Evolutionary conservation across 2,329 filamentous ascomycete genomes (phyloP), one percentile per base, ranked within the genome.

Genomic region (Xylariales sp.): DNA sequence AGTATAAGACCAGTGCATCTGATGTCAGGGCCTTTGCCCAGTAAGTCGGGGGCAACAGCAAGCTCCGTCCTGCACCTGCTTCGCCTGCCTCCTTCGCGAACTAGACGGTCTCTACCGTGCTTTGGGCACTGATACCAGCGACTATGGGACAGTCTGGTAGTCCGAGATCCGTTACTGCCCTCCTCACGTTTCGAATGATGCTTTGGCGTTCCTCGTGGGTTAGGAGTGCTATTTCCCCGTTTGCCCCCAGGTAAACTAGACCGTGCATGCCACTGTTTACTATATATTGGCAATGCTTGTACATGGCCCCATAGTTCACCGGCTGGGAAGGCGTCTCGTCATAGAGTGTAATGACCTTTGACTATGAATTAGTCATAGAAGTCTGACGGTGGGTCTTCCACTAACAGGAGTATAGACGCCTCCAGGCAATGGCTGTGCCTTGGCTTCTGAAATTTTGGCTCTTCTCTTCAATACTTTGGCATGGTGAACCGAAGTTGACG

Each of bases 241-340:
- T 73, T 4, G 70, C 71, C 14, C 69, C 70, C 3, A 66, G 59
- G 18, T 70, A 64, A 1, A 73, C 69, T 0, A 73, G 63, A 2
- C 70, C 65, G 31, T 69, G 63, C 51, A 70, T 61, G 5, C 69
- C 70, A 3, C 62, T 61, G 27, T 59, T 61, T 22, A 71, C 61
- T 2, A 73, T 51, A 41, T 64, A 55, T 25, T 59, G 57, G 39
- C 63, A 68, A 43, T 68, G 65, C 31, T 59, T 64, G 51, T 67
- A 63, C 49, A 69, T 70, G 11, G 69, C 68, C 31, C 67, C 64
- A 34, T 62, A 58, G 46, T 73, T 65, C 19, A 73, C 58, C 21
- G 63, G 55, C 45, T 73, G 69, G 3, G 53, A 41, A 0, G 60
- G 46, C 8, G 61, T 61, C 34, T 61, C 49, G 40, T 68, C 64